phyloP scores from a whole-genome alignment of 2,329 filamentous ascomycete genomes.

The Orbilia quercus region DNA sequence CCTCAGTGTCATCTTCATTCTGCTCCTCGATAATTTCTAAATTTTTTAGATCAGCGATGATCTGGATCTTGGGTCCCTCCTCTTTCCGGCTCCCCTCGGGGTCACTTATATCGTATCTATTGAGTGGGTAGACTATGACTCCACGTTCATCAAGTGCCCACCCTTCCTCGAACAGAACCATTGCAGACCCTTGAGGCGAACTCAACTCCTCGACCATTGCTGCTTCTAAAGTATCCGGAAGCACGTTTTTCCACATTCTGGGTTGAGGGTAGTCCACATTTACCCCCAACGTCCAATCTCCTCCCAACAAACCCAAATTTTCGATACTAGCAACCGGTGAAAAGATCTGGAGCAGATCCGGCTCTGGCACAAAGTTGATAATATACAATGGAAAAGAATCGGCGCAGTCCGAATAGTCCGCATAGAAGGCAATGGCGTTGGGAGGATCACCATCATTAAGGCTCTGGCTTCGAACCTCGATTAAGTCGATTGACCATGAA shows the following conservation, averaged over 20 bases:
- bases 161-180: constrained; percentile 17
- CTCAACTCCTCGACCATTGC: neutral
- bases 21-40: no score
- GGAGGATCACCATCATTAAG: neutral
- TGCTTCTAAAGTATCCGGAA: constrained; percentile 1
- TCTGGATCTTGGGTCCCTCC: no score
- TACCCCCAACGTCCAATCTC: neutral
- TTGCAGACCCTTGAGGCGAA: neutral
- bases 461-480: neutral
- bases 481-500: neutral
- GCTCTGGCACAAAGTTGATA: neutral
- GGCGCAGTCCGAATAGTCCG: neutral
- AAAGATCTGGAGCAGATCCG: neutral
- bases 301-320: neutral
- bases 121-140: no score
- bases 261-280: constrained; percentile 4
- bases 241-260: constrained; percentile 21
- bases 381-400: constrained; percentile 12
- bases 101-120: no score
- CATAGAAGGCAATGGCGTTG: constrained; percentile 17
- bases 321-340: constrained; percentile 3
- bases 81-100: no score
- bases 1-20: no score
- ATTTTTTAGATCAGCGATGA: no score
- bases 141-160: constrained; percentile 16